These are phyloP conservation scores for Nigrospora sphaerica DNA, from an alignment of 2,329 filamentous ascomycete species.

Conservation along the genomic window DNA sequence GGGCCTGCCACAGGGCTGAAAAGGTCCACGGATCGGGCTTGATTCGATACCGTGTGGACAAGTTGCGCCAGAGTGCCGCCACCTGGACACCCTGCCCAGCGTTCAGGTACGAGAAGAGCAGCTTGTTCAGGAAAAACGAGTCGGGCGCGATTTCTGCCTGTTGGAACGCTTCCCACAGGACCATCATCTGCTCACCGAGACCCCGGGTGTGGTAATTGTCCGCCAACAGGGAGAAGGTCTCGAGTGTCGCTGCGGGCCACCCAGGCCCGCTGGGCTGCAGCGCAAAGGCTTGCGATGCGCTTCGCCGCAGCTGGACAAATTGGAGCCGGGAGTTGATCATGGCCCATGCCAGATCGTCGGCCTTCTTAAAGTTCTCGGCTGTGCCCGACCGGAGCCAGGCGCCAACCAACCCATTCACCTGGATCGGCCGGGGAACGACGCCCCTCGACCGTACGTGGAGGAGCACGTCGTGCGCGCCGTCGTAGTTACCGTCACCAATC, in stretches of 20 bases:
- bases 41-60: constrained; percentile 42
- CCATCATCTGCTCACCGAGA: constrained; percentile 48
- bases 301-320: constrained; percentile 45
- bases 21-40: constrained; percentile 63
- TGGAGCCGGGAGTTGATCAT: constrained; percentile 67
- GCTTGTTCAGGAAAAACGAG: constrained; percentile 72
- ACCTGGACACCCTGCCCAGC: constrained; percentile 49
- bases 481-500: constrained; percentile 63
- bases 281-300: constrained; percentile 11
- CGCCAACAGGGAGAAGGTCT: constrained; percentile 72
- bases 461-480: constrained; percentile 66
- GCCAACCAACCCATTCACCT: constrained; percentile 76
- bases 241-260: constrained; percentile 57
- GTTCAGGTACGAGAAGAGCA: constrained; percentile 61
- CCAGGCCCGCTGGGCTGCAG: constrained; percentile 19
- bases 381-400: constrained; percentile 65
- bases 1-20: constrained; percentile 57
- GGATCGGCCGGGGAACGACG: constrained; percentile 62
- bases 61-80: constrained; percentile 44
- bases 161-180: constrained; percentile 55
- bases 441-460: constrained; percentile 67
- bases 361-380: constrained; percentile 46
- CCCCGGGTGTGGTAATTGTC: constrained; percentile 62
- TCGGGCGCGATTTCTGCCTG: constrained; percentile 60
- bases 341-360: constrained; percentile 64